These are phyloP conservation scores for Ceratocystiopsis brevicomis DNA, from an alignment of 2,329 filamentous ascomycete genomes.

Conservation along the genomic window DNA sequence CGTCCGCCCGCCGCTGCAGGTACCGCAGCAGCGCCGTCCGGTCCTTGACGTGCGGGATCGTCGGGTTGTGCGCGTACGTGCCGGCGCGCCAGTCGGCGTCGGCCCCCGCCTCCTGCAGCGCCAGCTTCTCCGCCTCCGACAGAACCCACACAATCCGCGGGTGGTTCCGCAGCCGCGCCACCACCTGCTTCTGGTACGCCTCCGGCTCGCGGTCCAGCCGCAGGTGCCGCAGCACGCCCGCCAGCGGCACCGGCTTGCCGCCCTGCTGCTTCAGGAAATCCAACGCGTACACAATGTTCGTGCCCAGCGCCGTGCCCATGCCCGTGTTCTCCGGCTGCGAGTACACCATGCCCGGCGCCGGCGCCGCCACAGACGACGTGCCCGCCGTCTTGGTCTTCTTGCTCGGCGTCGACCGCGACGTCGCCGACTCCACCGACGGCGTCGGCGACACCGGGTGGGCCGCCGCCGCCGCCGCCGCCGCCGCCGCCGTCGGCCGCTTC, in stretches of 20 bases:
- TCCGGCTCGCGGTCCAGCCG: constrained; percentile 47
- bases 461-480: constrained; percentile 21
- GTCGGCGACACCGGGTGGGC: constrained; percentile 40
- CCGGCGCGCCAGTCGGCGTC: constrained; percentile 36
- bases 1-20: constrained; percentile 64
- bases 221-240: constrained; percentile 64
- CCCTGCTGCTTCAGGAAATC: constrained; percentile 61
- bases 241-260: constrained; percentile 47
- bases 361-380: neutral
- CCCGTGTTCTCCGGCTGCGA: constrained; percentile 61
- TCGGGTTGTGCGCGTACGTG: constrained; percentile 66
- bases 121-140: constrained; percentile 31
- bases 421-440: constrained; percentile 34
- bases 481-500: constrained; percentile 27
- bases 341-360: constrained; percentile 33
- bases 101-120: neutral
- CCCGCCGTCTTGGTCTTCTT: constrained; percentile 40
- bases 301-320: constrained; percentile 64
- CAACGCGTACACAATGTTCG: constrained; percentile 73
- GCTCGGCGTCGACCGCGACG: constrained; percentile 39
- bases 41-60: constrained; percentile 60
- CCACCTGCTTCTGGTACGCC: constrained; percentile 43
- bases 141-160: constrained; percentile 38
- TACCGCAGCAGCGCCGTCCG: constrained; percentile 60
- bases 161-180: constrained; percentile 47